A percentile compares a stretch with the other conserved stretches of the same genome.
Conservation (phyloP, 345 rosid species). For the Corymbia maculata region DNA sequence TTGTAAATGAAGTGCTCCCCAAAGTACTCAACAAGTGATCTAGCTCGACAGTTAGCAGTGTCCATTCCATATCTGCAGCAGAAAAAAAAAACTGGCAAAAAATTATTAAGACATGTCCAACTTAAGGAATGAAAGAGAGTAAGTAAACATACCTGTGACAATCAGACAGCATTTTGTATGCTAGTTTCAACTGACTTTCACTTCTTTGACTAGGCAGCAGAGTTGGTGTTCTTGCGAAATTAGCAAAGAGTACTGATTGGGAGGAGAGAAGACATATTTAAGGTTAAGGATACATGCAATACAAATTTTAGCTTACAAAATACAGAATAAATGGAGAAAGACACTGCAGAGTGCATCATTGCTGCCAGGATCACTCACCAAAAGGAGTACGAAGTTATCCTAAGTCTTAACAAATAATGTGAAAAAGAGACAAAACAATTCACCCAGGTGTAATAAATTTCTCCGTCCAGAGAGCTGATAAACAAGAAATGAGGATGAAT, state of each 20-base stretch:
- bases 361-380: background rate
- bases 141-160: constrained; percentile 46
- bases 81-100: background rate
- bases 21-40: constrained; percentile 66
- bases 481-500: background rate
- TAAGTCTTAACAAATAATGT: background rate
- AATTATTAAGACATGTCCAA: background rate
- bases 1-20: constrained; percentile 56
- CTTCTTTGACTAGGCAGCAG: constrained; percentile 70
- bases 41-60: constrained; percentile 72
- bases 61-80: constrained; percentile 80
- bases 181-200: constrained; percentile 56
- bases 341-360: background rate
- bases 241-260: constrained; percentile 59
- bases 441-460: background rate
- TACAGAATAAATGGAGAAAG: background rate
- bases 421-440: background rate
- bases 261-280: background rate
- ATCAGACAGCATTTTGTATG: constrained; percentile 74
- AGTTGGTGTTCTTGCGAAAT: constrained; percentile 59
- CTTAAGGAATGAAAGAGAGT: background rate
- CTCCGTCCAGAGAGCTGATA: background rate
- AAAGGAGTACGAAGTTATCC: background rate
- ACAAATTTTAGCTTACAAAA: background rate
- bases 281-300: background rate